These are phyloP conservation scores for Kickxella alabastrina DNA, from an alignment of 192 early-diverging fungal genomes.

Conservation along the genomic window DNA sequence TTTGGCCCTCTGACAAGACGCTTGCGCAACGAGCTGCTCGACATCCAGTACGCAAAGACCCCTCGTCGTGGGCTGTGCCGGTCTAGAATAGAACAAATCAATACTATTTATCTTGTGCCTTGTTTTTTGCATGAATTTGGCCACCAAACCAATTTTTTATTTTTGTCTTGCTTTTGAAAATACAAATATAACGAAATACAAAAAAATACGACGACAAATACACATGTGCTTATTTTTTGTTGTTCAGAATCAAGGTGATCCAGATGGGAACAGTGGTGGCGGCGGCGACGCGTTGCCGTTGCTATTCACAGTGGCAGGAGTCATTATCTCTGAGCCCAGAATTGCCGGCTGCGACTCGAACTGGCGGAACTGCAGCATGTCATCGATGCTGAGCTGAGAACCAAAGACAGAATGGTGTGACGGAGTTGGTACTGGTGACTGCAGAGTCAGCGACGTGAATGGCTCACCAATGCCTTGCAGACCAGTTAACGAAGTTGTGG, in stretches of 20 bases:
- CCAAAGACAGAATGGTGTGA: not conserved
- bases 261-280: too few species aligned
- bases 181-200: not conserved
- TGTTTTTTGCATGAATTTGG: too few species aligned
- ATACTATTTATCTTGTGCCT: too few species aligned
- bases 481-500: not conserved
- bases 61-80: constrained; percentile 38
- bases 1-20: constrained; percentile 83
- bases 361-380: not conserved
- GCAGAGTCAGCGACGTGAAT: constrained; percentile 2
- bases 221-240: not conserved
- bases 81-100: constrained; percentile 10
- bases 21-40: constrained; percentile 82
- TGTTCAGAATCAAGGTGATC: not conserved
- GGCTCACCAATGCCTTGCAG: not conserved
- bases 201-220: too few species aligned
- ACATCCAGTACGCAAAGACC: constrained; percentile 91
- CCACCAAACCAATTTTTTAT: not conserved
- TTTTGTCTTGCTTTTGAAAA: not conserved
- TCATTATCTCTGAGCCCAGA: too few species aligned
- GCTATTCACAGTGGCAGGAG: too few species aligned
- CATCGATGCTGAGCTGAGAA: too few species aligned
- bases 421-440: not conserved
- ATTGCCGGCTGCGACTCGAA: not conserved
- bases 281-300: too few species aligned